These are phyloP conservation scores for Liquidambar formosana DNA, from an alignment of 164 flowering plant genomes.

Conservation along the genomic window DNA sequence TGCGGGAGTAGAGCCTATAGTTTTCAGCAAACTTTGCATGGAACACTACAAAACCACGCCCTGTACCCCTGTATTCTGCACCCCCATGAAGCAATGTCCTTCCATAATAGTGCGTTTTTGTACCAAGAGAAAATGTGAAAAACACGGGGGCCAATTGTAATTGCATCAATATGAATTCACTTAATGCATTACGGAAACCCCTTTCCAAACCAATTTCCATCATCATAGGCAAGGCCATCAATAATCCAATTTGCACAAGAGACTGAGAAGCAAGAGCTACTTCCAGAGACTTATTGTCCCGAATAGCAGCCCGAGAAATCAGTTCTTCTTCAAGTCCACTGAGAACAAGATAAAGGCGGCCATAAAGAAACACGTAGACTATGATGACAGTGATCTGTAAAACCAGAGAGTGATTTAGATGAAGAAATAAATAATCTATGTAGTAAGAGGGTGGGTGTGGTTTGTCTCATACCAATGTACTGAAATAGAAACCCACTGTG, in stretches of 20 bases:
- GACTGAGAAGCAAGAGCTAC: slow-evolving; percentile 72
- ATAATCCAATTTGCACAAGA: slow-evolving; percentile 57
- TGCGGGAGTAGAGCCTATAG: slow-evolving; percentile 61
- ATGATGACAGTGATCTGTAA: slow-evolving; percentile 59
- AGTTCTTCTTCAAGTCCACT: slow-evolving; percentile 60
- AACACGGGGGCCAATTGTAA: slow-evolving; percentile 61
- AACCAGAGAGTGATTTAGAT: slow-evolving; percentile 9
- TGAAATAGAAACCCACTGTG: slow-evolving; percentile 63
- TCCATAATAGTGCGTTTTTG: slow-evolving; percentile 64
- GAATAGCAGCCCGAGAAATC: slow-evolving; percentile 35
- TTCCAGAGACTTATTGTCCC: slow-evolving; percentile 58
- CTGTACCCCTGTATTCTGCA: slow-evolving; percentile 59
- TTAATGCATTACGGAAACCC: slow-evolving; percentile 62
- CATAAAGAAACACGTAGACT: slow-evolving; percentile 61
- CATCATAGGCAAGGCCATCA: slow-evolving; percentile 70
- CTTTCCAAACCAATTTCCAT: slow-evolving; percentile 68
- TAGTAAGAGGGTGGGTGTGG: neutral
- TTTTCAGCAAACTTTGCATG: slow-evolving; percentile 73
- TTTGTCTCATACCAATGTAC: slow-evolving; percentile 48
- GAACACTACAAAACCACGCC: slow-evolving; percentile 71
- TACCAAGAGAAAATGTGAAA: slow-evolving; percentile 68
- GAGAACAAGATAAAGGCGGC: slow-evolving; percentile 64
- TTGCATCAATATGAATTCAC: slow-evolving; percentile 62
- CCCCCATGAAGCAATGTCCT: slow-evolving; percentile 71
- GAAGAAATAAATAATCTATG: neutral